Evolutionary conservation across 2,329 filamentous ascomycete genomes (phyloP), one percentile per base, ranked within the genome.

Genomic region (Pyrenochaeta sp.): DNA sequence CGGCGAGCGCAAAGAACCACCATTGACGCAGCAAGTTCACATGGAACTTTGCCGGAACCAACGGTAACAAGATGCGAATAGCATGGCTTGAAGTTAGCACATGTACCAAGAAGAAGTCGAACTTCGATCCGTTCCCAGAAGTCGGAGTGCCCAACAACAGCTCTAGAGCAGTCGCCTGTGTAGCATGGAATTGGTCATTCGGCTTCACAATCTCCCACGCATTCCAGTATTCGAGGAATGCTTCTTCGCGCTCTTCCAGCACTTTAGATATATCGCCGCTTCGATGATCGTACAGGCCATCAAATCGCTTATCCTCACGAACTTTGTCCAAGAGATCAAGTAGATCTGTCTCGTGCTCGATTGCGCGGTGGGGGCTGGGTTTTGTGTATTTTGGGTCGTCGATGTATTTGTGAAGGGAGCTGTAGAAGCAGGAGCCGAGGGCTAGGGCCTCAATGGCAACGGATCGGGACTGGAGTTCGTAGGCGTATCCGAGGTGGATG

Each of bases 401-500:
- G n/a, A 91, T 72, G 64, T 86, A 88, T 59, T 85, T 85, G 71
- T 88, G 85, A 49, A 84, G 79, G 46, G 81, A 77, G 61, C 80
- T 81, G 72, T 88, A 86, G 72, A 84, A 86, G 58, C 84, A 86
- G 19, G 86, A 79, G 0, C 88, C 83, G 60, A 97, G 82, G 0
- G 87, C 88, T 0, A 99, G 84, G 0, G 93, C 91, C 81, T 99
- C 95, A 78, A 97, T 95, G 47, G 89, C 93, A 22, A 98, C 76
- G 64, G 96, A 94, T 57, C 90, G 90, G 67, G 86, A 95, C 61
- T 91, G 87, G 68, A 98, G 84, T 80, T 99, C 94, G 72, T 90
- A 94, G 9, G 93, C 95, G 74, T 96, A 97, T n/a, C 88, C 93
- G 2, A 99, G 84, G 71, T 98, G 95, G 57, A 98, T 95, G n/a